phyloP scores from a whole-genome alignment of 1,284 basidiomycete species.

The Sanghuangporus baumii region DNA sequence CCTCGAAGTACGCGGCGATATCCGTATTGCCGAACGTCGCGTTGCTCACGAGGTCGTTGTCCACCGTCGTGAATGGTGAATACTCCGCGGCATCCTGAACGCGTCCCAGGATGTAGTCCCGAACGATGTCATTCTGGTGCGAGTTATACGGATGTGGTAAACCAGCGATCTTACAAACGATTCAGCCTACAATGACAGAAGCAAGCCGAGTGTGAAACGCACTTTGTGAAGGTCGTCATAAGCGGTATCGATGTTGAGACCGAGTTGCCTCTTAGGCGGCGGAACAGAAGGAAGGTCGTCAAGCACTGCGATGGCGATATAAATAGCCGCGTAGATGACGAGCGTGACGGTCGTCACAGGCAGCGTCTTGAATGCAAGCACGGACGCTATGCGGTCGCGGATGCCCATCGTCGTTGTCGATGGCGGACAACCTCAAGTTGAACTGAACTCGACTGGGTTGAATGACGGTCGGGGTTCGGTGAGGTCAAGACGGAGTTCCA shows the following conservation, averaged over 20 bases:
- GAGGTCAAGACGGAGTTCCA: neutral
- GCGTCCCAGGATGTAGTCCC: constrained; percentile 50
- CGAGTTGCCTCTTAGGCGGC: constrained; percentile 38
- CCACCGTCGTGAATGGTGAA: constrained; percentile 41
- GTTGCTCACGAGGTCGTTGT: constrained; percentile 54
- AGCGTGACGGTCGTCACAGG: constrained; percentile 48
- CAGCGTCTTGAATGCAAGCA: constrained; percentile 33
- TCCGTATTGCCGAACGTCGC: constrained; percentile 39
- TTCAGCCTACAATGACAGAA: neutral
- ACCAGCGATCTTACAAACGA: constrained; percentile 46
- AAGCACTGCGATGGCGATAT: constrained; percentile 45
- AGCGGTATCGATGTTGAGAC: constrained; percentile 51
- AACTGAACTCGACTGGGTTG: neutral
- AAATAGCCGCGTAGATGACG: constrained; percentile 47
- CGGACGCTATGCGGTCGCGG: constrained; percentile 18
- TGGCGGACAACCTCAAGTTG: neutral
- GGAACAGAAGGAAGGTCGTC: constrained; percentile 45
- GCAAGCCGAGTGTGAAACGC: constrained; percentile 20
- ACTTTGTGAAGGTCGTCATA: constrained; percentile 58
- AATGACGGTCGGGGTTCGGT: neutral
- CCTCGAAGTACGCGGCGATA: constrained; percentile 56
- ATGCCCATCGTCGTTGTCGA: constrained; percentile 8
- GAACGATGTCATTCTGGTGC: constrained; percentile 66
- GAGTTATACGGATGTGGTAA: constrained; percentile 73
- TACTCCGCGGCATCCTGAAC: constrained; percentile 39